phyloP scores from a whole-genome alignment of 2,329 filamentous ascomycete genomes.

The Fusarium albosuccineum region DNA sequence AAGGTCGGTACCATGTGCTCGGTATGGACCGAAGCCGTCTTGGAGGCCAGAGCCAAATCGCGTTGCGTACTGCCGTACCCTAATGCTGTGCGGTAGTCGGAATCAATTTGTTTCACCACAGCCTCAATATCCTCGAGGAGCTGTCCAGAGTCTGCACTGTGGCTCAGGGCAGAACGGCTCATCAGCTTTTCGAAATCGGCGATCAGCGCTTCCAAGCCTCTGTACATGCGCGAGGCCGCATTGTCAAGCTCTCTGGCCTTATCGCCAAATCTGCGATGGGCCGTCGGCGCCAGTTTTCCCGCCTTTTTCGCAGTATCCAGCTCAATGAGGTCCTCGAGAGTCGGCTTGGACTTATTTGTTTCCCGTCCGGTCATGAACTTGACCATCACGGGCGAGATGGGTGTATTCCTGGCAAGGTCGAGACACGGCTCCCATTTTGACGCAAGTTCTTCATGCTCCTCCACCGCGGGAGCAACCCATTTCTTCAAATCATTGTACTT shows the following conservation, averaged over 20 bases:
- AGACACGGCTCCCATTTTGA: conserved; percentile 78
- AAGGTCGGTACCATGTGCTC: conserved; percentile 72
- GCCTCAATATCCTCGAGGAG: conserved; percentile 88
- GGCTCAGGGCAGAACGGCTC: conserved; percentile 67
- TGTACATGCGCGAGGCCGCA: conserved; percentile 70
- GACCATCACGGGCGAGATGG: conserved; percentile 75
- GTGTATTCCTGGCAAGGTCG: conserved; percentile 71
- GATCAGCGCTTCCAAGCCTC: conserved; percentile 71
- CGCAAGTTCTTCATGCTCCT: conserved; percentile 75
- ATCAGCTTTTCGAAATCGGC: conserved; percentile 72
- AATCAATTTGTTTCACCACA: conserved; percentile 86
- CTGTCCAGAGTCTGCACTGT: conserved; percentile 73
- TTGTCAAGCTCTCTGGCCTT: conserved; percentile 73
- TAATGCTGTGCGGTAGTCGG: conserved; percentile 84
- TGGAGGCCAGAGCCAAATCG: conserved; percentile 72
- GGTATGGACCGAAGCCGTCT: conserved; percentile 73
- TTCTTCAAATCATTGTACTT: conserved; percentile 78
- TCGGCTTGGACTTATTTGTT: conserved; percentile 63
- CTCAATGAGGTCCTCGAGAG: conserved; percentile 82
- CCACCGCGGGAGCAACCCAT: conserved; percentile 76
- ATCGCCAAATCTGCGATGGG: conserved; percentile 70
- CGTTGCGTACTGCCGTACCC: conserved; percentile 74
- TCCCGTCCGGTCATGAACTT: conserved; percentile 70
- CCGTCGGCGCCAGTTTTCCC: conserved; percentile 71
- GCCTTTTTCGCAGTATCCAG: conserved; percentile 78